phyloP scores from a whole-genome alignment of 495 filamentous ascomycete species.

The Tuber melanosporum region DNA sequence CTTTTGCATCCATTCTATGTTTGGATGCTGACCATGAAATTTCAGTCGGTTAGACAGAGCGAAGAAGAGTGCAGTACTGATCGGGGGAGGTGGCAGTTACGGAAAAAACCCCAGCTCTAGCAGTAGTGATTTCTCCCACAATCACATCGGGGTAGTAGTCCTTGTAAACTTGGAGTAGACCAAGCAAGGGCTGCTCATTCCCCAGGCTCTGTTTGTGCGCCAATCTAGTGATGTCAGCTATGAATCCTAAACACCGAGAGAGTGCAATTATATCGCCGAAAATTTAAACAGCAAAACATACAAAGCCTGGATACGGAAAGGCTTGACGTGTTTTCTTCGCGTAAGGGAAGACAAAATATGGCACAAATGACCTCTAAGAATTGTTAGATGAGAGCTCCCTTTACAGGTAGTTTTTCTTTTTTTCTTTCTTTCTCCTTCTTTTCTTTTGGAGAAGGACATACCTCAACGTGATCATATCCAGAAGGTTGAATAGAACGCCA shows the following conservation, averaged over 20 bases:
- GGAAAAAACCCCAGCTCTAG: slow-evolving; percentile 53
- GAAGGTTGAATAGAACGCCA: slow-evolving; percentile 69
- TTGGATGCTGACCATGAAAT: slow-evolving; percentile 54
- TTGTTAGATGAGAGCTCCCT: slow-evolving; percentile 40
- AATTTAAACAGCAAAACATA: slow-evolving; percentile 48
- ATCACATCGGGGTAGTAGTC: slow-evolving; percentile 88
- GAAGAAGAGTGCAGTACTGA: slow-evolving; percentile 5
- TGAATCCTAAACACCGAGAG: slow-evolving; percentile 14
- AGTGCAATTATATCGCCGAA: slow-evolving; percentile 8
- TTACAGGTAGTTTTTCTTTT: neutral
- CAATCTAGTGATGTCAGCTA: slow-evolving; percentile 47
- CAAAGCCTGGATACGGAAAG: slow-evolving; percentile 75
- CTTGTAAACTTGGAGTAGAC: slow-evolving; percentile 77
- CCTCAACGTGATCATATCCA: slow-evolving; percentile 73
- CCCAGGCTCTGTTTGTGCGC: slow-evolving; percentile 55
- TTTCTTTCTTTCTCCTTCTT: neutral
- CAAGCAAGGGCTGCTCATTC: slow-evolving; percentile 67
- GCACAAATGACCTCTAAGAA: slow-evolving; percentile 56
- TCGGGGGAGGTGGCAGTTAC: slow-evolving; percentile 36
- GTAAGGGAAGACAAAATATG: slow-evolving; percentile 80
- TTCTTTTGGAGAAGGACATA: slow-evolving; percentile 37
- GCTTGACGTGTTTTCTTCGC: slow-evolving; percentile 77
- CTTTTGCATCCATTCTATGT: slow-evolving; percentile 67
- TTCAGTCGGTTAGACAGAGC: slow-evolving; percentile 15
- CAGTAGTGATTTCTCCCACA: slow-evolving; percentile 56